These are phyloP conservation scores for Ophiostoma populinum DNA, from an alignment of 2,329 filamentous ascomycete genomes.

Conservation along the genomic window DNA sequence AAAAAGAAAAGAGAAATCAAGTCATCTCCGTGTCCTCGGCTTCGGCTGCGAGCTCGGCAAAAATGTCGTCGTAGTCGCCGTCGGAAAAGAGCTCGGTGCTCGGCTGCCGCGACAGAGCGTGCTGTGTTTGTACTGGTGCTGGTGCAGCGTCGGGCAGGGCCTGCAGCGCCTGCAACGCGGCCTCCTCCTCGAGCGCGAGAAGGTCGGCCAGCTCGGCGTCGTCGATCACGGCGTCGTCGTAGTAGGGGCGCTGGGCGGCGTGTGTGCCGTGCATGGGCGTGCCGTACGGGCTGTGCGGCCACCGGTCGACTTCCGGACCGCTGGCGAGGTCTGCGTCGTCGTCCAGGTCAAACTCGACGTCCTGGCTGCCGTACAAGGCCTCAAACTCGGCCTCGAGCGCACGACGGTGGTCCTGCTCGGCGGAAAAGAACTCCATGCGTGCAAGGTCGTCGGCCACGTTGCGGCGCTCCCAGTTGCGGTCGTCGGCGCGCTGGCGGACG, in stretches of 20 bases:
- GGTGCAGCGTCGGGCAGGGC: constrained; percentile 2
- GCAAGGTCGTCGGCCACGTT: constrained; percentile 41
- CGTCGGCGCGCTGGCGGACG: constrained; percentile 42
- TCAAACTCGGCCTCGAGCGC: constrained; percentile 21
- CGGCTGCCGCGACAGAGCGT: constrained; percentile 13
- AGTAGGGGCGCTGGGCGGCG: too few relatives aligned
- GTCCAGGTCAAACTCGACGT: constrained; percentile 34
- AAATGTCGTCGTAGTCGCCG: constrained; percentile 43
- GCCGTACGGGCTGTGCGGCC: too few relatives aligned
- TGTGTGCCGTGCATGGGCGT: too few relatives aligned
- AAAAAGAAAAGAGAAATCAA: constrained; percentile 13
- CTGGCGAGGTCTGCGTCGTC: too few relatives aligned
- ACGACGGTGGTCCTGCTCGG: constrained; percentile 21
- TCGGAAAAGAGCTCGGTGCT: constrained; percentile 26
- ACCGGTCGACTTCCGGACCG: too few relatives aligned
- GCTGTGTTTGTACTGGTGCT: background rate
- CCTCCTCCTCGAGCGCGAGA: constrained; percentile 32
- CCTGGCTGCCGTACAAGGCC: constrained; percentile 17
- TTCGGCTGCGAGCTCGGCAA: constrained; percentile 44
- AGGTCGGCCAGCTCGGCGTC: constrained; percentile 35
- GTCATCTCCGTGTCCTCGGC: constrained; percentile 28
- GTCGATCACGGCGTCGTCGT: constrained; percentile 12
- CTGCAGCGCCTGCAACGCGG: constrained; percentile 31
- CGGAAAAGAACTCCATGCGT: constrained; percentile 25
- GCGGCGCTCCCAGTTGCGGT: constrained; percentile 40